phyloP scores from a whole-genome alignment of 768 basidiomycete species.

The Amanita brunnescens region DNA sequence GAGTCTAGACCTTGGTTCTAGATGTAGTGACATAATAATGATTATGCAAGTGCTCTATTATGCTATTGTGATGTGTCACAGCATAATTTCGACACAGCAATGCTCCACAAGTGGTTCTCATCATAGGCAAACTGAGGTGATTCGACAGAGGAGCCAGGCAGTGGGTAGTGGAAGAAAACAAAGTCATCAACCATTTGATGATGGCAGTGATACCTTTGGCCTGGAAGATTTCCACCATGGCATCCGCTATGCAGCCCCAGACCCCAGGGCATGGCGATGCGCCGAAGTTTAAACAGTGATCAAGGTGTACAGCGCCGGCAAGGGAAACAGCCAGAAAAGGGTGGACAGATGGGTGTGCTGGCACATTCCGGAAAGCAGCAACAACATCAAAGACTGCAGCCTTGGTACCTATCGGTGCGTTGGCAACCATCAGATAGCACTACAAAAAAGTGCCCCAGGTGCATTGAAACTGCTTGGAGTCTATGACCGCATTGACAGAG shows the following conservation, averaged over 20 bases:
- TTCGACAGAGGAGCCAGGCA: too few species aligned
- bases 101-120: conserved; percentile 11
- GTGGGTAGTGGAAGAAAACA: conserved; percentile 19
- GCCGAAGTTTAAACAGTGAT: conserved; percentile 21
- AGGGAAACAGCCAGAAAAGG: conserved; percentile 14
- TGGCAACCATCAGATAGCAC: conserved; percentile 16
- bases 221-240: conserved; percentile 16
- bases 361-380: conserved; percentile 25
- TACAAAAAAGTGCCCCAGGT: conserved; percentile 25
- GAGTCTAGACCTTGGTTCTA: too few species aligned
- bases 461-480: conserved; percentile 17
- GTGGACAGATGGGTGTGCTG: conserved; percentile 20
- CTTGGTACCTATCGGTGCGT: conserved; percentile 23
- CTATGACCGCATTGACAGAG: conserved; percentile 20
- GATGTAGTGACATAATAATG: too few species aligned
- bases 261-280: conserved; percentile 18
- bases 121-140: too few species aligned
- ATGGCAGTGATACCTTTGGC: conserved; percentile 11
- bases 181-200: conserved; percentile 30
- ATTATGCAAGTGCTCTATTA: too few species aligned
- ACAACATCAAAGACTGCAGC: conserved; percentile 30
- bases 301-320: conserved; percentile 15
- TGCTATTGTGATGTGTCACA: too few species aligned
- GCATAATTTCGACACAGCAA: too few species aligned
- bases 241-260: conserved; percentile 25